Evolutionary conservation across 1,284 basidiomycete genomes (phyloP).

Genomic region (Apiotrichum gamsii): DNA sequence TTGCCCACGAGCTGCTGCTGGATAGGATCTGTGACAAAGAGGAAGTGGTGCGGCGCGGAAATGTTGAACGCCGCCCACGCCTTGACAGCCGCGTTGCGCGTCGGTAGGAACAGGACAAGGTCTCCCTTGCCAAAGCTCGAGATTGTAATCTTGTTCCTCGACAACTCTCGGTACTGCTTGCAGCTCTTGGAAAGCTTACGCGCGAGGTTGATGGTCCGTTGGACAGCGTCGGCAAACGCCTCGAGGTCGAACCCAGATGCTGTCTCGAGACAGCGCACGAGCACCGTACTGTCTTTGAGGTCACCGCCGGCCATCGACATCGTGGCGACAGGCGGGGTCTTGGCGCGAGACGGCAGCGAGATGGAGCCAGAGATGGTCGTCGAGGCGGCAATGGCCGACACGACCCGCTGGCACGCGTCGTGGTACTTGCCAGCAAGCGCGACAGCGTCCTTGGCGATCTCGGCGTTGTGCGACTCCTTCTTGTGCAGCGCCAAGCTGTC

Average conservation of each 20-base stretch:
- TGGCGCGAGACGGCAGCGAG: conserved; percentile 16
- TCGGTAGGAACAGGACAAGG: conserved; percentile 86
- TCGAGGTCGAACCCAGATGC: conserved; percentile 68
- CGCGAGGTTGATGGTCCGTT: conserved; percentile 73
- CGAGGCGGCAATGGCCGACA: conserved; percentile 37
- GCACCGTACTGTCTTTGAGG: conserved; percentile 27
- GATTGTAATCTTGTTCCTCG: conserved; percentile 89
- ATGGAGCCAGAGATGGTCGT: conserved; percentile 41
- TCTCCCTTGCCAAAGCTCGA: conserved; percentile 88
- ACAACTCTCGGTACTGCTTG: conserved; percentile 83
- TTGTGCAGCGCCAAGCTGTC: conserved; percentile 25
- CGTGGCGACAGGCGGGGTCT: neutral
- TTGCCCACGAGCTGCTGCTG: conserved; percentile 76
- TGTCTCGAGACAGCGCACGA: conserved; percentile 31
- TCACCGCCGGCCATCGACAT: conserved; percentile 14
- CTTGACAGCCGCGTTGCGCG: conserved; percentile 81
- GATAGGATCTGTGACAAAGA: conserved; percentile 75
- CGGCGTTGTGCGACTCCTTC: conserved; percentile 28
- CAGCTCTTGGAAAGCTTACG: conserved; percentile 96
- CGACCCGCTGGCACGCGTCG: conserved; percentile 37
- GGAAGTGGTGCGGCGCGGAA: conserved; percentile 93
- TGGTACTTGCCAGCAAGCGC: conserved; percentile 38
- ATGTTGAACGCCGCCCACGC: conserved; percentile 98
- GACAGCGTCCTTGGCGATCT: conserved; percentile 39
- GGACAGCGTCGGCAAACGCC: conserved; percentile 70